These are phyloP conservation scores for Ephemerocybe angulata DNA, from an alignment of 768 basidiomycete genomes.

Conservation along the genomic window DNA sequence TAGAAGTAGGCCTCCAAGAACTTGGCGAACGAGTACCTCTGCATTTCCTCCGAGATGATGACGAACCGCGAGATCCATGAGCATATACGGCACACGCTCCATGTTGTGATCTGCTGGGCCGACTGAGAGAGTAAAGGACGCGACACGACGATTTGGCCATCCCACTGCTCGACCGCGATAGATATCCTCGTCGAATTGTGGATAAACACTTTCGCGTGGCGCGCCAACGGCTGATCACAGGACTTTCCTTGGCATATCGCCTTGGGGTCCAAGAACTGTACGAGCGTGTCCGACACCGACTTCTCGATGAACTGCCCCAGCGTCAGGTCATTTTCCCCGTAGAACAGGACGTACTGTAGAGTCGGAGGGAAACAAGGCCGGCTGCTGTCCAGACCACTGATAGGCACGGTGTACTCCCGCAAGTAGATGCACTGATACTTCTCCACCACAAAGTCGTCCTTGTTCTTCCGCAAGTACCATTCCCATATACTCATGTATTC, in stretches of 20 bases:
- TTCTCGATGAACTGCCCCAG: slow-evolving; percentile 92
- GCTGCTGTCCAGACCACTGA: slow-evolving; percentile 59
- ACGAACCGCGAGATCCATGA: slow-evolving; percentile 83
- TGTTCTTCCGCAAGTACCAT: slow-evolving; percentile 88
- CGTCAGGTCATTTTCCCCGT: slow-evolving; percentile 89
- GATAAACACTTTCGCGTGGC: slow-evolving; percentile 87
- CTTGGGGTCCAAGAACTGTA: slow-evolving; percentile 68
- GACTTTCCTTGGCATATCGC: slow-evolving; percentile 79
- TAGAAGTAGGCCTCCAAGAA: slow-evolving; percentile 97
- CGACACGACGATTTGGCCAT: slow-evolving; percentile 66
- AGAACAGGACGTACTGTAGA: slow-evolving; percentile 77
- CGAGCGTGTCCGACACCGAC: slow-evolving; percentile 62
- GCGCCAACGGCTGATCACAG: slow-evolving; percentile 75
- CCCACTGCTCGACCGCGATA: slow-evolving; percentile 87
- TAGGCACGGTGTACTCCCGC: slow-evolving; percentile 77
- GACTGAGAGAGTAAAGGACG: slow-evolving; percentile 40
- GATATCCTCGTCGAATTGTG: slow-evolving; percentile 83
- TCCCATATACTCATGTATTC: slow-evolving; percentile 92
- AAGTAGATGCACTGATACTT: slow-evolving; percentile 89
- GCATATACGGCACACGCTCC: slow-evolving; percentile 82
- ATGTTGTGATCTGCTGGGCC: slow-evolving; percentile 82
- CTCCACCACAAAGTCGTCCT: slow-evolving; percentile 84
- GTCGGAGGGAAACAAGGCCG: slow-evolving; percentile 76
- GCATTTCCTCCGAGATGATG: slow-evolving; percentile 87
- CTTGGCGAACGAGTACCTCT: slow-evolving; percentile 91